These are phyloP conservation scores for Phaeosphaeriaceae sp. DNA, from an alignment of 2,329 filamentous ascomycete species.

Conservation along the genomic window DNA sequence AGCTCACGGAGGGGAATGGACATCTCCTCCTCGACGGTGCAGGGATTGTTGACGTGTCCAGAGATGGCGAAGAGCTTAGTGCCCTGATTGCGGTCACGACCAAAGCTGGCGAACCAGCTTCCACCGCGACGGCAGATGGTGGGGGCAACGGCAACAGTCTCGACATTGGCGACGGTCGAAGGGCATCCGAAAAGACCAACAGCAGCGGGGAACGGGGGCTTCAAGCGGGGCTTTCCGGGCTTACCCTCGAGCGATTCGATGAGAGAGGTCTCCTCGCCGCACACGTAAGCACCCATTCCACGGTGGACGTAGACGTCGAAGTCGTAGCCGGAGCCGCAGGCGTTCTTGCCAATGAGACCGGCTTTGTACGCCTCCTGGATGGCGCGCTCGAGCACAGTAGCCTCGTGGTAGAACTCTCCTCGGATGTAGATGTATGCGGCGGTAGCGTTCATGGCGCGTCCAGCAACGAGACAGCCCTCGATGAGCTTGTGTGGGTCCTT, in stretches of 20 bases:
- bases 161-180: conserved; percentile 96
- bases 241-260: conserved; percentile 99
- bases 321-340: conserved; percentile 94
- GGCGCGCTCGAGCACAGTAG: conserved; percentile 87
- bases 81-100: conserved; percentile 93
- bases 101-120: conserved; percentile 91
- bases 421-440: conserved; percentile 99
- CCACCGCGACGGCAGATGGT: conserved; percentile 94
- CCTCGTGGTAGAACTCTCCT: conserved; percentile 97
- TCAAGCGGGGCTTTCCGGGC: conserved; percentile 96
- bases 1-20: conserved; percentile 94
- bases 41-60: conserved; percentile 97
- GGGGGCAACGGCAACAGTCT: conserved; percentile 93
- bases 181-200: conserved; percentile 98
- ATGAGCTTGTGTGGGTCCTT: conserved; percentile 99
- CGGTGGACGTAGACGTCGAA: conserved; percentile 98
- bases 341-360: conserved; percentile 96
- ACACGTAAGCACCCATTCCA: conserved; percentile 96
- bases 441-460: conserved; percentile 97
- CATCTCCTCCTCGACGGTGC: conserved; percentile 99
- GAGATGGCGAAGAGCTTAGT: conserved; percentile 99
- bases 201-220: conserved; percentile 97
- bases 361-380: conserved; percentile 98
- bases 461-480: conserved; percentile 94
- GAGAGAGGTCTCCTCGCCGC: conserved; percentile 95